Evolutionary conservation across 2,329 filamentous ascomycete genomes (phyloP).

Genomic region (Epichloe scottii): DNA sequence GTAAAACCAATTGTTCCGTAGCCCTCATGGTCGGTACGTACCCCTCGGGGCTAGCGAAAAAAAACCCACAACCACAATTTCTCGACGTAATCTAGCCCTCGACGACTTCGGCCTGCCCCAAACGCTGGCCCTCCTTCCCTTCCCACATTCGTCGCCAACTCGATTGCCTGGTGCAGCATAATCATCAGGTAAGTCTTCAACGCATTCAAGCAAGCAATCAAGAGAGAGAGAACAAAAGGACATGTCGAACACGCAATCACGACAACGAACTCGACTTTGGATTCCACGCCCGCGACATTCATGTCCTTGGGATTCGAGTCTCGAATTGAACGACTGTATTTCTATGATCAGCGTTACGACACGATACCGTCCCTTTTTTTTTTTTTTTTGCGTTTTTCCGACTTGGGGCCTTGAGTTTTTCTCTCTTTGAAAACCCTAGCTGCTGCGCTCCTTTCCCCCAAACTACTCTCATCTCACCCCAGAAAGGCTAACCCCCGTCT

Average conservation of each 20-base stretch:
- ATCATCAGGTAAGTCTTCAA: slow-evolving; percentile 34
- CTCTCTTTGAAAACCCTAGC: not conserved
- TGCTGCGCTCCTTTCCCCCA: not conserved
- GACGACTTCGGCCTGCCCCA: slow-evolving; percentile 15
- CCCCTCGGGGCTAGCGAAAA: slow-evolving; percentile 19
- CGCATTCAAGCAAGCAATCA: not conserved
- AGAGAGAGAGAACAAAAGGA: not conserved
- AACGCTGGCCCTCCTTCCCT: slow-evolving; percentile 21
- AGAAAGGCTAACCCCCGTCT: slow-evolving; percentile 10
- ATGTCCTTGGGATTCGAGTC: not conserved
- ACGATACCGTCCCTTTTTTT: not conserved
- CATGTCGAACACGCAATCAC: not conserved
- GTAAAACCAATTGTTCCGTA: slow-evolving; percentile 11
- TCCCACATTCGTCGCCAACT: slow-evolving; percentile 26
- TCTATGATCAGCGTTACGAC: not conserved
- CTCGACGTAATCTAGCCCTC: slow-evolving; percentile 22
- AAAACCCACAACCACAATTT: slow-evolving; percentile 29
- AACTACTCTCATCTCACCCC: not conserved
- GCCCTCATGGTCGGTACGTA: slow-evolving; percentile 20
- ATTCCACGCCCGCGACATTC: not conserved
- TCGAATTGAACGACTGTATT: not conserved
- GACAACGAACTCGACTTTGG: not conserved
- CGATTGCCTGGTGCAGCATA: slow-evolving; percentile 36
- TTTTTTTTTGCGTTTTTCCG: not conserved
- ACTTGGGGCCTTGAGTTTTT: not conserved